Percentiles rank a stretch among this genome's conserved stretches.
Conservation (phyloP, 1,139 yeast genomes). For the Suhomyces choctaworum region DNA sequence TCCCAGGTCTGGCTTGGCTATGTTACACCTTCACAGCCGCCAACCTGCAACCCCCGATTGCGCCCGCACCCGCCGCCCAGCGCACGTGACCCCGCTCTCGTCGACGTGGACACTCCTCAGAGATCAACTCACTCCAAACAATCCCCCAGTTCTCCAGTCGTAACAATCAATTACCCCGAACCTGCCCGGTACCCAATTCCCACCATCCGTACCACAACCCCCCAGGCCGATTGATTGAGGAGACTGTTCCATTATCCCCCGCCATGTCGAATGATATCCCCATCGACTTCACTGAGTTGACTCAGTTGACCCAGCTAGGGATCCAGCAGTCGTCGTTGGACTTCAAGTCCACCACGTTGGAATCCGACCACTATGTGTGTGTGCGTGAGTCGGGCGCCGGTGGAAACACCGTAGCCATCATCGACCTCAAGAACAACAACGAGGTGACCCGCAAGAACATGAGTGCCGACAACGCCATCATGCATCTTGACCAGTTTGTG, state of each 20-base stretch:
- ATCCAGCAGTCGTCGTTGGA: conserved; percentile 82
- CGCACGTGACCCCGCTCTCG: conserved; percentile 8
- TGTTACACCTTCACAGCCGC: too few relatives aligned
- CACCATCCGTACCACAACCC: conserved; percentile 3
- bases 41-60: too few relatives aligned
- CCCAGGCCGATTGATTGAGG: conserved; percentile 5
- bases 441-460: conserved; percentile 83
- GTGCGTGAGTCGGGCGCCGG: conserved; percentile 75
- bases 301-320: conserved; percentile 83
- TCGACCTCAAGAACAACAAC: conserved; percentile 75
- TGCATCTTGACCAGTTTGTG: conserved; percentile 88
- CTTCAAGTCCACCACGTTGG: conserved; percentile 91
- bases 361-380: conserved; percentile 88
- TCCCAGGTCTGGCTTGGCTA: too few relatives aligned
- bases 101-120: conserved; percentile 10
- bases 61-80: too few relatives aligned
- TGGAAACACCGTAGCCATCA: conserved; percentile 89
- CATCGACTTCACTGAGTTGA: conserved; percentile 93
- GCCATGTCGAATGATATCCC: conserved; percentile 65
- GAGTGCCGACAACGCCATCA: conserved; percentile 97
- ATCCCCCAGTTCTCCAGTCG: not conserved
- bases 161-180: conserved; percentile 3
- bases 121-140: conserved; percentile 7
- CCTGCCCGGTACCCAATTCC: conserved; percentile 2
- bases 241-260: conserved; percentile 7